These are phyloP conservation scores for Apiotrichum porosum DNA, from an alignment of 1,284 basidiomycete species.

Conservation along the genomic window DNA sequence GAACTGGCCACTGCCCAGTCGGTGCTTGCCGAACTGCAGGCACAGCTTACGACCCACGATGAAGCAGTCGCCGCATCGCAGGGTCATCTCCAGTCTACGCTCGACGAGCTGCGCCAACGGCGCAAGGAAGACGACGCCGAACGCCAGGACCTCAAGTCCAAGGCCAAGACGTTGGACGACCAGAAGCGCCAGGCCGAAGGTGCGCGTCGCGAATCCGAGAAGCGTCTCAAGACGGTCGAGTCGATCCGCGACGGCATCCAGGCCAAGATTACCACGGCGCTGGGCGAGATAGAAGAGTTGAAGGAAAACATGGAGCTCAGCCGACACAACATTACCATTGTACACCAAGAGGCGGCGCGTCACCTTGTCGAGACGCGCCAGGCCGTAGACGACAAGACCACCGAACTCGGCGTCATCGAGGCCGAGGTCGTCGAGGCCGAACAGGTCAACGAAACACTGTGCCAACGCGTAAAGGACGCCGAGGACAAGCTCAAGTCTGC, in stretches of 20 bases:
- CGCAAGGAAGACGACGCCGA: conserved; percentile 79
- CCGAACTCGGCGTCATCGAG: conserved; percentile 44
- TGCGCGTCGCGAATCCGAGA: conserved; percentile 76
- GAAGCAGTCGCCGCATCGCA: conserved; percentile 60
- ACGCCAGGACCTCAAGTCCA: conserved; percentile 69
- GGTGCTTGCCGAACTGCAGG: conserved; percentile 64
- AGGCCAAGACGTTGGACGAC: conserved; percentile 81
- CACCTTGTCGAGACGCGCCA: conserved; percentile 49
- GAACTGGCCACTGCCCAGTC: conserved; percentile 68
- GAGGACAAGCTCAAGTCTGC: conserved; percentile 37
- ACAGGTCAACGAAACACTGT: conserved; percentile 31
- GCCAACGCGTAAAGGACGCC: conserved; percentile 35
- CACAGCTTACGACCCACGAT: conserved; percentile 70
- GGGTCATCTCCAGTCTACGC: conserved; percentile 62
- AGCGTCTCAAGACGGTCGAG: conserved; percentile 69
- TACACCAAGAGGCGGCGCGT: conserved; percentile 56
- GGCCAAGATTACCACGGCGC: conserved; percentile 62
- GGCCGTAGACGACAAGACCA: conserved; percentile 58
- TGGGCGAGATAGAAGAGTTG: conserved; percentile 63
- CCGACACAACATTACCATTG: conserved; percentile 39
- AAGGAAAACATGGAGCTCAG: conserved; percentile 54
- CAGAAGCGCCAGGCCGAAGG: conserved; percentile 75
- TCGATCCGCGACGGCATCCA: conserved; percentile 61
- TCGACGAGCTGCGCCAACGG: conserved; percentile 66
- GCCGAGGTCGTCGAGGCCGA: conserved; percentile 32